Conservation (phyloP, 805 yeast genomes). For the Teunomyces lycoperdinae region DNA sequence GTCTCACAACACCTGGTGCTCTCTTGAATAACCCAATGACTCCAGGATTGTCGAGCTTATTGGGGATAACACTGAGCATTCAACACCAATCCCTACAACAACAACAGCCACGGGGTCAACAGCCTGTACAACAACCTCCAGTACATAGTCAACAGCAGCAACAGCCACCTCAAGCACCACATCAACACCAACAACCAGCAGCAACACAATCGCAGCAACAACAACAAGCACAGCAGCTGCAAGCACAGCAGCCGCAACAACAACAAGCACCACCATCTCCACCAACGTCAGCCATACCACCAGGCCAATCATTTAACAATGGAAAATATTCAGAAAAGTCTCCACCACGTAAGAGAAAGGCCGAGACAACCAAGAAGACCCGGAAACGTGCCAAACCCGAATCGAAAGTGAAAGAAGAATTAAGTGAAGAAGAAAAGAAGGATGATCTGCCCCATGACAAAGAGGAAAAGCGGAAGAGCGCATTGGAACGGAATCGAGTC, state of each 20-base stretch:
- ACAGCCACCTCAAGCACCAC: constrained; percentile 8
- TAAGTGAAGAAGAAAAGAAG: neutral
- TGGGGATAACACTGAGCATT: constrained; percentile 25
- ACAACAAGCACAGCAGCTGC: constrained; percentile 6
- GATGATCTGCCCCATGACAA: constrained; percentile 14
- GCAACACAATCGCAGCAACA: neutral
- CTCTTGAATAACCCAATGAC: constrained; percentile 45
- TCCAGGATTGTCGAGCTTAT: constrained; percentile 44
- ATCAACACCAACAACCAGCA: constrained; percentile 6
- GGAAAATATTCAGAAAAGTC: neutral
- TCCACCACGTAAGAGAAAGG: neutral
- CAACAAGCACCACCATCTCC: constrained; percentile 9
- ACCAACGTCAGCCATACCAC: constrained; percentile 10
- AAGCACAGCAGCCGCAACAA: constrained; percentile 5
- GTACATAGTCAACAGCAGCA: no score
- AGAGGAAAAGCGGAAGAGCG: constrained; percentile 61
- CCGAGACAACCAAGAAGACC: constrained; percentile 2
- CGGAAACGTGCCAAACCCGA: constrained; percentile 6
- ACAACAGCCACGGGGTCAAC: no score
- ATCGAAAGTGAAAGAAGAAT: neutral
- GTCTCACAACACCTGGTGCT: constrained; percentile 38
- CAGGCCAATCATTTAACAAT: neutral
- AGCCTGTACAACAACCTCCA: no score
- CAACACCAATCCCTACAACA: constrained; percentile 5
- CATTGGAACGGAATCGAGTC: constrained; percentile 84